phyloP scores from a whole-genome alignment of 805 yeast genomes.

The Ogataea nonfermentans region DNA sequence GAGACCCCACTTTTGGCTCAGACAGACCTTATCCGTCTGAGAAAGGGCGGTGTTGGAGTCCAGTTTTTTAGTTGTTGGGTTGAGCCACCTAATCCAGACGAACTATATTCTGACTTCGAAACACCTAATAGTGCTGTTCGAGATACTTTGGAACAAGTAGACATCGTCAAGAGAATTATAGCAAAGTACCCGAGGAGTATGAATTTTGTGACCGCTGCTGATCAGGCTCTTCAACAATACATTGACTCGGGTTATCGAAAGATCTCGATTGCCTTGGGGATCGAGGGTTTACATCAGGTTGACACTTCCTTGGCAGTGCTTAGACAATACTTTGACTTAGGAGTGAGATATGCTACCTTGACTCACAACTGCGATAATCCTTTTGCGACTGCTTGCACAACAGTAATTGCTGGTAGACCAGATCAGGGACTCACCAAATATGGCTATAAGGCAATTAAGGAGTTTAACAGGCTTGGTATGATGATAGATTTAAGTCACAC shows the following conservation, averaged over 20 bases:
- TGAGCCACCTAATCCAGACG: conserved; percentile 42
- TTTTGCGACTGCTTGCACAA: conserved; percentile 51
- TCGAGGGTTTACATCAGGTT: conserved; percentile 51
- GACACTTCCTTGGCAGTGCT: conserved; percentile 48
- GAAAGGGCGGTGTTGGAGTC: conserved; percentile 42
- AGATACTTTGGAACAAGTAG: conserved; percentile 52
- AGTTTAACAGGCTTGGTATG: conserved; percentile 54
- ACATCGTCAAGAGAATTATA: conserved; percentile 44
- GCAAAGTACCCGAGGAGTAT: conserved; percentile 38
- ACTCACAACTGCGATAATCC: conserved; percentile 56
- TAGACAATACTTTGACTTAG: conserved; percentile 45
- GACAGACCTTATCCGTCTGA: conserved; percentile 42
- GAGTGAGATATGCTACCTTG: conserved; percentile 49
- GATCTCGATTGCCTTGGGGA: conserved; percentile 47
- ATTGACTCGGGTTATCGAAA: conserved; percentile 25
- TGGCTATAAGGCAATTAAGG: conserved; percentile 42
- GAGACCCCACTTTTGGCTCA: conserved; percentile 39
- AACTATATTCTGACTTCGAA: conserved; percentile 44
- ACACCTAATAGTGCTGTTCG: conserved; percentile 42
- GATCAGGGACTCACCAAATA: conserved; percentile 44
- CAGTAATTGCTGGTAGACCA: conserved; percentile 42
- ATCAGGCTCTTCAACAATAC: conserved; percentile 38
- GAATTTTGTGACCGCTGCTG: conserved; percentile 38
- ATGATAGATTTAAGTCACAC: conserved; percentile 52
- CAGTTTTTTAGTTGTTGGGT: conserved; percentile 49